Base-by-base conservation (phyloP, 2,329 filamentous ascomycete species). In the Scedosporium boydii region DNA sequence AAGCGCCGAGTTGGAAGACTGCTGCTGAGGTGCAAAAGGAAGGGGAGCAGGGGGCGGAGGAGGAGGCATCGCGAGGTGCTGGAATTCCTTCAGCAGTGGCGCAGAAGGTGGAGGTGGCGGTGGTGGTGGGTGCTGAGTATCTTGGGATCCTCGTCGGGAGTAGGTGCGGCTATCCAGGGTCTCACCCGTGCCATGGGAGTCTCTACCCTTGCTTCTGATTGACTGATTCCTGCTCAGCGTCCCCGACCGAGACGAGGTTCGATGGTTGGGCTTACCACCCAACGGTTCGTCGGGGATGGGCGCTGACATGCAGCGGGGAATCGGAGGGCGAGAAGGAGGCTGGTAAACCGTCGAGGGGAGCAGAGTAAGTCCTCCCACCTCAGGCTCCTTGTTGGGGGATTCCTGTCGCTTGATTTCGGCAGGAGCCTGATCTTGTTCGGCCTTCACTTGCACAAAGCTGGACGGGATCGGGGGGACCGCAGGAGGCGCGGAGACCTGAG, bases 301-400 rank as follows among this genome's bases (percentile, higher is more conserved):
- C 58, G 85, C 86, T 12, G 86, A 88, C 79, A 87, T 84, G 71
- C 83, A 87, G 62, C 86, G 78, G 26, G 81, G 78, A 61, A 85
- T 84, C 57, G 72, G 74, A 56, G 73, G 79, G 48, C 74, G 75
- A 59, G 34, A 38, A 38, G 80, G 85, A 21, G 80, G 84, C 61
- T 84, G 83, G 69, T 86, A 86, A 1, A 86, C 83, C 0, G 83
- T 85, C 0, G 83, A 83, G 2, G 83, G 82, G 14, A 86, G 76
- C 34, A 86, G 68, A 1, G 80, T 81, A 58, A 84, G 69, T 1
- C 29, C 29, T 34, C 29, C 29, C 70, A 6, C 65, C 62, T 69
- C 71, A 1, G 67, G 65, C 63, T 74, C 64, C 63, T 72, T 73
- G 64, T 73, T 63, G 21, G 76, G 69, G 0, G 74, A 75, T 14